Conservation (phyloP, 2,329 filamentous ascomycete species). For the Epichloe uncinata region DNA sequence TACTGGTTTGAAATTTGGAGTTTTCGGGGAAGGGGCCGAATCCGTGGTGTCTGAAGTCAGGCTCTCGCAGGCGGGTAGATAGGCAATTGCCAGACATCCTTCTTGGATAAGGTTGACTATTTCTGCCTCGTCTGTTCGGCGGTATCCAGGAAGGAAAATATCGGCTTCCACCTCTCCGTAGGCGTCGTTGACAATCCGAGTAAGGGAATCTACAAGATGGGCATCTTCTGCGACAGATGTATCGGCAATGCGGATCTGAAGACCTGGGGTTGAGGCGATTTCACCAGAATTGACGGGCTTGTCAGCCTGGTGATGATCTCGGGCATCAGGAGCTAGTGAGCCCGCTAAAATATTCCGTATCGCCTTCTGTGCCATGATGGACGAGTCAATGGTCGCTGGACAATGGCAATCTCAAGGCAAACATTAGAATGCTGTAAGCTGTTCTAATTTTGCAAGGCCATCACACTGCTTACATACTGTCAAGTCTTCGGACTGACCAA, state of each 20-base stretch:
- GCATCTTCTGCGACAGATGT: constrained; percentile 9
- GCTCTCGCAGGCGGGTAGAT: background rate
- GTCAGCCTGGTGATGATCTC: background rate
- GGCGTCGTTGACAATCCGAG: constrained; percentile 14
- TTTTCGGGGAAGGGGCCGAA: background rate
- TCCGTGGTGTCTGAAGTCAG: background rate
- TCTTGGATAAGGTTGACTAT: constrained; percentile 11
- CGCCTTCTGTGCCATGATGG: background rate
- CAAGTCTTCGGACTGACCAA: too few relatives aligned
- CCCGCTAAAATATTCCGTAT: background rate
- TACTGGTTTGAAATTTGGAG: constrained; percentile 4
- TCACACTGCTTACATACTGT: too few relatives aligned
- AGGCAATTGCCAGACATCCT: constrained; percentile 14
- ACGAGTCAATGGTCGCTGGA: background rate
- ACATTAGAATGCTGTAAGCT: background rate
- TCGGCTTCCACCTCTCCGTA: constrained; percentile 15
- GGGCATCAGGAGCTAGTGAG: background rate
- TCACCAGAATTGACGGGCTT: background rate
- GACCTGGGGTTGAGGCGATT: background rate
- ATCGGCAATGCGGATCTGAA: constrained; percentile 12
- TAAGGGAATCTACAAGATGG: constrained; percentile 7
- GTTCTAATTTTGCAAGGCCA: too few relatives aligned
- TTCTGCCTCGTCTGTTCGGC: constrained; percentile 12
- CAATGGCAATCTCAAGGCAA: background rate
- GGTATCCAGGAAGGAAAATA: constrained; percentile 15